These are phyloP conservation scores for Trichocomaceae sp. DNA, from an alignment of 2,329 filamentous ascomycete species.

Conservation along the genomic window DNA sequence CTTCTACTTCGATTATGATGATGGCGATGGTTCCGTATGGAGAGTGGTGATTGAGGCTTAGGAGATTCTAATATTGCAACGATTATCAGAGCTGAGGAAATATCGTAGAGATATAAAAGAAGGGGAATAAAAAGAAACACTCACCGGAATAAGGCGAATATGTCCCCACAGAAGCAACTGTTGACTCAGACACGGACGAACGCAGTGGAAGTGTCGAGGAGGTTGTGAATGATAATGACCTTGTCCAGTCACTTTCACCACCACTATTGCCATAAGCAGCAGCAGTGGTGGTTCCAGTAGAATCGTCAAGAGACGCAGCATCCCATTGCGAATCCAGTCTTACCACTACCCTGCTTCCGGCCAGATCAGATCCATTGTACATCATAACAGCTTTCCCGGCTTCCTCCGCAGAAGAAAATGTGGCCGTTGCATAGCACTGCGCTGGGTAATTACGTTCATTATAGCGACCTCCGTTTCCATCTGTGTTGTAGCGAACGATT, in stretches of 20 bases:
- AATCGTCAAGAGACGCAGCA: not conserved
- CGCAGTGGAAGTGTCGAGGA: not conserved
- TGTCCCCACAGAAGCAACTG: not conserved
- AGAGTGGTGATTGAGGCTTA: not conserved
- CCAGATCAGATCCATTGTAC: conserved; percentile 30
- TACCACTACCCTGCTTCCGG: conserved; percentile 29
- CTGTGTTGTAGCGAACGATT: conserved; percentile 19
- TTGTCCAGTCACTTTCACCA: conserved; percentile 1
- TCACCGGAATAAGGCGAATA: conserved; percentile 6
- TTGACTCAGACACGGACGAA: conserved; percentile 5
- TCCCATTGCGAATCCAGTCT: conserved; percentile 23
- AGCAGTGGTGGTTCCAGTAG: not conserved
- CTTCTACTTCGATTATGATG: conserved; percentile 1
- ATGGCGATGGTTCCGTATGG: not conserved
- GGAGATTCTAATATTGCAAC: not conserved
- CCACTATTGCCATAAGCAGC: not conserved
- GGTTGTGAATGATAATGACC: conserved; percentile 1
- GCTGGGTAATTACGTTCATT: conserved; percentile 1
- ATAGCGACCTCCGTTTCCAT: not conserved
- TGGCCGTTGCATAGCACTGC: conserved; percentile 21
- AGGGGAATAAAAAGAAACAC: not conserved
- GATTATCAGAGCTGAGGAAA: not conserved
- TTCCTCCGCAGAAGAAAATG: conserved; percentile 27
- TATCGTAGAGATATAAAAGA: not conserved
- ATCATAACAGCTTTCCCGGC: conserved; percentile 28